Conservation (phyloP, 2,329 filamentous ascomycete species). For the Penicillium sp. region DNA sequence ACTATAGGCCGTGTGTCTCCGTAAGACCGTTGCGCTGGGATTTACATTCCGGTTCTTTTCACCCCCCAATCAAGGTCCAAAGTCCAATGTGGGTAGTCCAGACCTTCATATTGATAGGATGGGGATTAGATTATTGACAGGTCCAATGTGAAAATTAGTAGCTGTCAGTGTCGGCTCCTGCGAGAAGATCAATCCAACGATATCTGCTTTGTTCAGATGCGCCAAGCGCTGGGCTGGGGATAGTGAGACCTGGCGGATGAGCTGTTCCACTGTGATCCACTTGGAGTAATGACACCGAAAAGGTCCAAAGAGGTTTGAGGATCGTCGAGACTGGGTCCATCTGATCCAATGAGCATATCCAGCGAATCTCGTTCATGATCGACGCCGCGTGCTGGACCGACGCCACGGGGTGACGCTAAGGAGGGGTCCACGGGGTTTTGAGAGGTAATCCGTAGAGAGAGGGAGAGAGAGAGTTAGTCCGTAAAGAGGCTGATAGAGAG, state of each 20-base stretch:
- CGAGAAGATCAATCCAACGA: constrained; percentile 19
- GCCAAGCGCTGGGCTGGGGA: constrained; percentile 19
- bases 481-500: too few relatives aligned
- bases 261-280: constrained; percentile 3
- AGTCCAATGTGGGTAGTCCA: too few relatives aligned
- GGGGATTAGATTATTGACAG: background rate
- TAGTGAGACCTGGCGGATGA: constrained; percentile 11
- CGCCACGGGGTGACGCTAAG: constrained; percentile 6
- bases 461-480: too few relatives aligned
- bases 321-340: constrained; percentile 16
- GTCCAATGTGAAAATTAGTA: constrained; percentile 3
- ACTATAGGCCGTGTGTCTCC: constrained; percentile 3
- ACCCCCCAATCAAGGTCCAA: too few relatives aligned
- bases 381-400: constrained; percentile 13
- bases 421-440: background rate
- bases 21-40: background rate
- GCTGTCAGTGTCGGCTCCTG: constrained; percentile 10
- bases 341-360: constrained; percentile 12
- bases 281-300: constrained; percentile 19
- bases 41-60: background rate
- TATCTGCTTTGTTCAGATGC: constrained; percentile 12
- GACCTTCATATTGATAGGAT: background rate
- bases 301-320: constrained; percentile 2
- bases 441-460: too few relatives aligned
- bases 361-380: constrained; percentile 21